Conservation (phyloP, 2,329 filamentous ascomycete genomes). For the Stagonosporopsis cucurbitacearum region DNA sequence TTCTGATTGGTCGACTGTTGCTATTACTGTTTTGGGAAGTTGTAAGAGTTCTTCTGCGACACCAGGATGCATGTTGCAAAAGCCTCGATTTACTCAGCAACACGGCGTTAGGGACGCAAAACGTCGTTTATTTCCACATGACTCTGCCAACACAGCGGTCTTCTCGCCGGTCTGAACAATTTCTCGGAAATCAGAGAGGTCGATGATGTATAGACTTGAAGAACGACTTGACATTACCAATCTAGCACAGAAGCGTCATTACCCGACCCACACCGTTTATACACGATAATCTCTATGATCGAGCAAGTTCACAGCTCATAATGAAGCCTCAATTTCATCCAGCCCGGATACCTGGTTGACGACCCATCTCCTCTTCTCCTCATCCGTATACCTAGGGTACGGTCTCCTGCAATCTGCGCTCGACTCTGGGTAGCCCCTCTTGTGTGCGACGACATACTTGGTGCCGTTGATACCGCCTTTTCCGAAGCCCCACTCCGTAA, state of each 20-base stretch:
- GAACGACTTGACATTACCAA: too few species aligned
- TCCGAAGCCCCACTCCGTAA: slow-evolving; percentile 63
- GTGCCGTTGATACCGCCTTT: slow-evolving; percentile 67
- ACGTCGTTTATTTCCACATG: background rate
- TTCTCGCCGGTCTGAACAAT: background rate
- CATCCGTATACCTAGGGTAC: slow-evolving; percentile 58
- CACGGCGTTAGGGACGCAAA: background rate
- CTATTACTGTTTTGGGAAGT: slow-evolving; percentile 1
- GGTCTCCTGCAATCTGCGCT: slow-evolving; percentile 62
- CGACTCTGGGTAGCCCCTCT: slow-evolving; percentile 59
- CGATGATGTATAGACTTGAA: too few species aligned
- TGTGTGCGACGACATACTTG: slow-evolving; percentile 65
- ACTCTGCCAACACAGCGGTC: background rate
- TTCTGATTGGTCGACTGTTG: slow-evolving; percentile 10
- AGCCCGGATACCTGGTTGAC: slow-evolving; percentile 43
- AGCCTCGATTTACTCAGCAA: slow-evolving; percentile 7
- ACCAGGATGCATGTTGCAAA: background rate
- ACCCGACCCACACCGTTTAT: background rate
- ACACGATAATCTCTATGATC: background rate
- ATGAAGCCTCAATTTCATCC: slow-evolving; percentile 39
- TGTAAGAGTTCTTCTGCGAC: background rate
- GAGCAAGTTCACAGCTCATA: slow-evolving; percentile 10
- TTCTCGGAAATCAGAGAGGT: background rate
- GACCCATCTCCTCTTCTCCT: slow-evolving; percentile 57
- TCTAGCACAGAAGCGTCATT: background rate